Percentiles rank a stretch among this genome's conserved stretches.
Conservation (phyloP, 176 grass and related monocot genomes). For the Thinopyrum elongatum region DNA sequence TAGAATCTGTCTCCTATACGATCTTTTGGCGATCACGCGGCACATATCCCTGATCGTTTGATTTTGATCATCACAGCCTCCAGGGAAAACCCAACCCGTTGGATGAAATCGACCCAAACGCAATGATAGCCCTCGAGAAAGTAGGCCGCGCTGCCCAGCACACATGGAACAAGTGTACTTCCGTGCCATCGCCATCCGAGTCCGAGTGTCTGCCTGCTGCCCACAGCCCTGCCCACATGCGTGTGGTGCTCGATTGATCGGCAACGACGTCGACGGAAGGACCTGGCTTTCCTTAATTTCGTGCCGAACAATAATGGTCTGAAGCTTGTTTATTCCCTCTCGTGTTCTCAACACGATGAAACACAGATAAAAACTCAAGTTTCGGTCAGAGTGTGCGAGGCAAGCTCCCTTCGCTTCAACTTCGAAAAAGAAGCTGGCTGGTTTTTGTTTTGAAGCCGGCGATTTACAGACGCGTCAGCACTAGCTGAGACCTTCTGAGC, state of each 20-base stretch:
- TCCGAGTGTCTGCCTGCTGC: neutral
- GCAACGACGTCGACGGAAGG: neutral
- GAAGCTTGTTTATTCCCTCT: neutral
- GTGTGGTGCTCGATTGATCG: neutral
- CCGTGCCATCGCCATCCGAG: constrained; percentile 30
- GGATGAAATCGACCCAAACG: neutral
- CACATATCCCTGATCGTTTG: neutral
- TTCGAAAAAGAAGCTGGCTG: too few species aligned
- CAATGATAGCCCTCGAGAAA: constrained; percentile 22
- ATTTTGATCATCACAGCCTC: neutral
- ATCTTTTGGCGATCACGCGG: neutral
- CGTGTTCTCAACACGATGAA: neutral
- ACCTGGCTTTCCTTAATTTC: neutral
- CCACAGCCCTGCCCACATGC: neutral
- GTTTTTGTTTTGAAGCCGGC: too few species aligned
- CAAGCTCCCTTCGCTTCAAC: too few species aligned
- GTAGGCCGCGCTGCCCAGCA: neutral
- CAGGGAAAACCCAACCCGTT: neutral
- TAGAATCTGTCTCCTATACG: neutral
- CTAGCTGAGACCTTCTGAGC: too few species aligned
- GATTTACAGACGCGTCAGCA: too few species aligned
- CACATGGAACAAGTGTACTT: constrained; percentile 16
- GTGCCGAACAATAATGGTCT: neutral
- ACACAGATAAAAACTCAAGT: neutral
- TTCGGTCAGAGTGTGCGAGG: too few species aligned